Percentiles rank a stretch among this genome's conserved stretches.
These are phyloP conservation scores for Akanthomyces lecanii DNA, from an alignment of 2,329 filamentous ascomycete species.

Conservation along the genomic window DNA sequence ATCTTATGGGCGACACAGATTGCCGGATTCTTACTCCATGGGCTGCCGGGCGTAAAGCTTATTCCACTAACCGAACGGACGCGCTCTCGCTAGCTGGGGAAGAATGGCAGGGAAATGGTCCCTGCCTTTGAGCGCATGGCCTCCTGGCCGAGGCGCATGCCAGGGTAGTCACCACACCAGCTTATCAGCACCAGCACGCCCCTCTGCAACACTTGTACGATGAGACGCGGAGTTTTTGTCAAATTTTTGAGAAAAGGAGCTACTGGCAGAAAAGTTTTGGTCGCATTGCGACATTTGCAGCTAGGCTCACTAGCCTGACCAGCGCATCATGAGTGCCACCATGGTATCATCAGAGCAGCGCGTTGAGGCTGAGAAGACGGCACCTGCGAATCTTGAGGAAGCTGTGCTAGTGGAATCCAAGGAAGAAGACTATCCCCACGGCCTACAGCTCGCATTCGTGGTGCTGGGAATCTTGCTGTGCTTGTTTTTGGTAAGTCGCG, in stretches of 20 bases:
- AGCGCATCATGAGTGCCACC: background rate
- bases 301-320: background rate
- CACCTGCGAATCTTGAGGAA: background rate
- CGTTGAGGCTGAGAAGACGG: background rate
- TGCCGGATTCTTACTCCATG: background rate
- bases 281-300: background rate
- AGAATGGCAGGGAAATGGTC: background rate
- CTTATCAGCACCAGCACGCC: background rate
- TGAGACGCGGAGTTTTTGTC: background rate
- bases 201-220: background rate
- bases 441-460: slow-evolving; percentile 1
- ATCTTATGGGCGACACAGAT: background rate
- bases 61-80: background rate
- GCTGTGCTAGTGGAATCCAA: background rate
- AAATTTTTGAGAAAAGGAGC: background rate
- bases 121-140: background rate
- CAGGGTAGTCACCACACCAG: background rate
- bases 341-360: background rate
- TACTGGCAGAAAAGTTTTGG: background rate
- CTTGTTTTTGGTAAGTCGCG: background rate
- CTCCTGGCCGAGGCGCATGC: background rate
- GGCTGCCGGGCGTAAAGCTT: background rate
- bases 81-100: background rate
- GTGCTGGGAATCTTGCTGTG: slow-evolving; percentile 1
- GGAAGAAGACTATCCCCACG: background rate